phyloP scores from a whole-genome alignment of 164 flowering plant genomes.

The Sextonia rubra region DNA sequence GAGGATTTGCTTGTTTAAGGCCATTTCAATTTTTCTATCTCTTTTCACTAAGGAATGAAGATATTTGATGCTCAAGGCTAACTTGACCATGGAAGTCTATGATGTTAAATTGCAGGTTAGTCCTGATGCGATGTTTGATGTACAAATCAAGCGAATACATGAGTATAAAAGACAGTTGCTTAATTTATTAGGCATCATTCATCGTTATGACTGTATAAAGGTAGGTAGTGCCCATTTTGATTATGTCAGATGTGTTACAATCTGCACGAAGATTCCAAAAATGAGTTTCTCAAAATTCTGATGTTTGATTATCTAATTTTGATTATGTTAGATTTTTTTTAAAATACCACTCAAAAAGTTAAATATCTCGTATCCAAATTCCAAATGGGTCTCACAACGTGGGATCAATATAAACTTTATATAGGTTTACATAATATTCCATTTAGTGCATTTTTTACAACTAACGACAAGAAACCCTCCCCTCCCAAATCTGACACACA shows the following conservation, averaged over 20 bases:
- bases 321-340: neutral
- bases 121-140: slow-evolving; percentile 51
- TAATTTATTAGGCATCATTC: slow-evolving; percentile 42
- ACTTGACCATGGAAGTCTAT: neutral
- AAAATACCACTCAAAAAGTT: no score
- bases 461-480: no score
- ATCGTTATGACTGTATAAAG: slow-evolving; percentile 51
- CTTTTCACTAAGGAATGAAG: neutral
- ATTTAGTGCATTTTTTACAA: no score
- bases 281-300: neutral
- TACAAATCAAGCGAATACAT: slow-evolving; percentile 50
- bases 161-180: slow-evolving; percentile 53
- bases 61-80: slow-evolving; percentile 3
- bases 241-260: neutral
- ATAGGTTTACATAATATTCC: no score
- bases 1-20: neutral
- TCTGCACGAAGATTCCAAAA: neutral
- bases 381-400: no score
- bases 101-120: slow-evolving; percentile 30
- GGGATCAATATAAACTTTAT: no score
- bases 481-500: no score
- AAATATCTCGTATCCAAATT: no score
- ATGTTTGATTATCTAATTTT: neutral
- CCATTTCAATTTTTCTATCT: neutral
- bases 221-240: slow-evolving; percentile 11